phyloP scores from a whole-genome alignment of 768 basidiomycete genomes.

The Cystobasidium onofrii region DNA sequence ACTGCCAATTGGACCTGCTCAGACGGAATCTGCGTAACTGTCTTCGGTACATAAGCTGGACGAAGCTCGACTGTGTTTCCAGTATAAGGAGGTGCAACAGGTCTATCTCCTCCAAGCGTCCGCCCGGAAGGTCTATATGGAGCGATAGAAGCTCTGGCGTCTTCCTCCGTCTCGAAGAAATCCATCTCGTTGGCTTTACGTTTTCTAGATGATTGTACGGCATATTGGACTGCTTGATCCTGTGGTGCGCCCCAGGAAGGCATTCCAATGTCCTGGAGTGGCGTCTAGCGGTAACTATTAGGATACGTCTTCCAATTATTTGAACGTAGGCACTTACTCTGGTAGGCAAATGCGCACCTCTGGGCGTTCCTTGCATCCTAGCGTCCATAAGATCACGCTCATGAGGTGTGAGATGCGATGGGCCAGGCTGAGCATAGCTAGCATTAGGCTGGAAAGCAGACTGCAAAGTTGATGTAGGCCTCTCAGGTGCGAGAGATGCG shows the following conservation, averaged over 20 bases:
- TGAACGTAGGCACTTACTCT: too few species aligned
- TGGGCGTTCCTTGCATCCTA: not conserved
- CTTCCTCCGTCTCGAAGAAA: not conserved
- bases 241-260: slow-evolving; percentile 27
- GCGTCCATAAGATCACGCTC: not conserved
- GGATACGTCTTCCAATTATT: too few species aligned
- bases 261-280: slow-evolving; percentile 12
- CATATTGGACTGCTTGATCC: slow-evolving; percentile 18
- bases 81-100: not conserved
- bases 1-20: slow-evolving; percentile 33
- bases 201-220: not conserved
- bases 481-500: not conserved
- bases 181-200: slow-evolving; percentile 5
- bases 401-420: not conserved
- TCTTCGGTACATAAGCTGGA: slow-evolving; percentile 25
- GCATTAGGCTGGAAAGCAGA: not conserved
- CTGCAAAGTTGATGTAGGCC: not conserved
- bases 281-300: too few species aligned
- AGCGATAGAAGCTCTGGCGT: not conserved
- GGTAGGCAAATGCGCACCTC: not conserved
- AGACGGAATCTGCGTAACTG: not conserved
- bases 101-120: slow-evolving; percentile 18
- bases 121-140: slow-evolving; percentile 13
- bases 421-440: not conserved
- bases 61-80: slow-evolving; percentile 14